phyloP scores from a whole-genome alignment of 2,329 filamentous ascomycete genomes.

The Phyllosticta ampelicida region DNA sequence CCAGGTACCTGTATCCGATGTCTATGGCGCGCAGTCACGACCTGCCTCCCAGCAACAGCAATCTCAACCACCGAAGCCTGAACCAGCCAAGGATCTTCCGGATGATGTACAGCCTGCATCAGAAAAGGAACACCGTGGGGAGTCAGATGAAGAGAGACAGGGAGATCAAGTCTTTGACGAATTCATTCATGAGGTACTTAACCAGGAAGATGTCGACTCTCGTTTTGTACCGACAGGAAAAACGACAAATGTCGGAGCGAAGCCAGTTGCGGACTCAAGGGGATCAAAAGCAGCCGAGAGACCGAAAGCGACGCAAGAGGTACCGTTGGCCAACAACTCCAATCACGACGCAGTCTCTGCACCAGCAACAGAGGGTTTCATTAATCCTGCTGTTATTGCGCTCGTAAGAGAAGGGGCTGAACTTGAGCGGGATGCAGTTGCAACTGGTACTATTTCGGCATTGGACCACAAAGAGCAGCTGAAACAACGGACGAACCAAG shows the following conservation, averaged over 20 bases:
- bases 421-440: background rate
- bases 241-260: too few relatives aligned
- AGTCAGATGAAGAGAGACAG: background rate
- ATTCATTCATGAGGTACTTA: too few relatives aligned
- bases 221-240: too few relatives aligned
- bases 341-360: background rate
- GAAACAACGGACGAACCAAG: background rate
- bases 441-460: background rate
- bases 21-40: too few relatives aligned
- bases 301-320: background rate
- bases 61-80: background rate
- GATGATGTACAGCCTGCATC: background rate
- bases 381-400: background rate
- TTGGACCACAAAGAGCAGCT: background rate
- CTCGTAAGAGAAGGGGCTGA: background rate
- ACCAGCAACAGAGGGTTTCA: background rate
- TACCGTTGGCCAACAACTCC: background rate
- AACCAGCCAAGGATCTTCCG: background rate
- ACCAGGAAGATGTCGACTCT: too few relatives aligned
- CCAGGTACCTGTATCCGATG: too few relatives aligned
- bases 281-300: background rate
- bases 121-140: background rate
- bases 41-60: background rate
- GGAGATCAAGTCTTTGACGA: background rate
- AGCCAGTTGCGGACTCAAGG: background rate